Evolutionary conservation across 129 eudicot species (phyloP).

Genomic region (Gnaphalium uliginosum): DNA sequence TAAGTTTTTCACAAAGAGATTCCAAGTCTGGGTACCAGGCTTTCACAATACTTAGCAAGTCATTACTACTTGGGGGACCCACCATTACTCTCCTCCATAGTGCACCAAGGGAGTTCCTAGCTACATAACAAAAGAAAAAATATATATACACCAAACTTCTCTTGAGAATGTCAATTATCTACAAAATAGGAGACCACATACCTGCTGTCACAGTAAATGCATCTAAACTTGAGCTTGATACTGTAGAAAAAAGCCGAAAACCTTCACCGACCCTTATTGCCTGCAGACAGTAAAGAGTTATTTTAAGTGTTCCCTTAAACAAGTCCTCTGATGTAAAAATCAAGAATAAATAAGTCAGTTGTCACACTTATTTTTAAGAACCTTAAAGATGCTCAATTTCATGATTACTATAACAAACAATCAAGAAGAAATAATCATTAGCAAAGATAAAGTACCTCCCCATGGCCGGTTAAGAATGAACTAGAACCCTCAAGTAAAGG

Average conservation of each 20-base stretch:
- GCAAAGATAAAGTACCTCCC: conserved; percentile 62
- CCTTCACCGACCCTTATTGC: conserved; percentile 67
- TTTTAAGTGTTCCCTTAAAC: conserved; percentile 4
- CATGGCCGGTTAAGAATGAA: conserved; percentile 81
- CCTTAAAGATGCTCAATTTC: not conserved
- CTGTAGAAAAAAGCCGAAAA: conserved; percentile 86
- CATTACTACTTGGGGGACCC: conserved; percentile 48
- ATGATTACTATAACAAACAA: not conserved
- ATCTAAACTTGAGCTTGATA: conserved; percentile 65
- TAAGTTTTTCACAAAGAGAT: conserved; percentile 59
- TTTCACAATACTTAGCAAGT: conserved; percentile 58
- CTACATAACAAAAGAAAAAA: conserved; percentile 31
- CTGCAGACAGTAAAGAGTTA: conserved; percentile 43
- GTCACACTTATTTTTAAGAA: not conserved
- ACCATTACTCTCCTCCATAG: conserved; percentile 87
- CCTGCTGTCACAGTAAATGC: conserved; percentile 56
- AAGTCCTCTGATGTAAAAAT: not conserved
- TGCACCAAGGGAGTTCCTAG: conserved; percentile 57
- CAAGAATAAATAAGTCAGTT: not conserved
- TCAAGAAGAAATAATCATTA: not conserved
- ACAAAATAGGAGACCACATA: conserved; percentile 23
- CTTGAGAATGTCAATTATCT: not conserved
- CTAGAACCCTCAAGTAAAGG: conserved; percentile 88
- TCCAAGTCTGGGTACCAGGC: conserved; percentile 82
- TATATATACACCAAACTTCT: not conserved